Conservation (phyloP, 1,139 yeast species). For the Casaregolazyma suthepensis region DNA sequence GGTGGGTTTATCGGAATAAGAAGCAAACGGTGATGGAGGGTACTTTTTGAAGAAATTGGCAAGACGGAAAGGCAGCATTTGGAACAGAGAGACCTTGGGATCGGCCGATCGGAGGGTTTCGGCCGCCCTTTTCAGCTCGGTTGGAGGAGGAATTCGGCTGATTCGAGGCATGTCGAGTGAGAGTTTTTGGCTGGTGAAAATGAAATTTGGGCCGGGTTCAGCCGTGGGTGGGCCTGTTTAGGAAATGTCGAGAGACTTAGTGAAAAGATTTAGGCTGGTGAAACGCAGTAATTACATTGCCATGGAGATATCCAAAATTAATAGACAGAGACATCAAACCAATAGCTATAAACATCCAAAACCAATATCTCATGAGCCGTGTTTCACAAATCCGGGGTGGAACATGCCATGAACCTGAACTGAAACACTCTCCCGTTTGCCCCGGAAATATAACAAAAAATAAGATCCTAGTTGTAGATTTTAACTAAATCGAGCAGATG, state of each 20-base stretch:
- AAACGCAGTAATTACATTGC: not conserved
- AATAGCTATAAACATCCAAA: too few relatives aligned
- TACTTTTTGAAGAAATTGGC: conserved; percentile 72
- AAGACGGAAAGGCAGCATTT: conserved; percentile 51
- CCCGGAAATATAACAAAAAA: not conserved
- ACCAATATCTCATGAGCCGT: not conserved
- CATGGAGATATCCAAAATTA: not conserved
- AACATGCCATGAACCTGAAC: not conserved
- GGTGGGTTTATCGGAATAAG: conserved; percentile 61
- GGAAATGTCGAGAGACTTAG: not conserved
- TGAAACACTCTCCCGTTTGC: not conserved
- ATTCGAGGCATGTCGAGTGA: not conserved
- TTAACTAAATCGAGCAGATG: not conserved
- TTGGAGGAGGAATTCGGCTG: conserved; percentile 4
- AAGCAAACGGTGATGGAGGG: conserved; percentile 78
- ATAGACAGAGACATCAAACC: too few relatives aligned
- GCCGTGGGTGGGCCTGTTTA: not conserved
- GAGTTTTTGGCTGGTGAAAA: not conserved
- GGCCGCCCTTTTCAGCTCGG: conserved; percentile 5
- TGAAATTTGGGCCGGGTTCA: not conserved
- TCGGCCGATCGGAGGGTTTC: conserved; percentile 1
- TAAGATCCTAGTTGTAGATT: not conserved
- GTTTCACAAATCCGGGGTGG: not conserved
- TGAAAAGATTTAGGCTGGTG: too few relatives aligned
- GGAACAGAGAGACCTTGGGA: conserved; percentile 1